These are phyloP conservation scores for Cladophialophora exuberans DNA, from an alignment of 2,329 filamentous ascomycete species.

Conservation along the genomic window DNA sequence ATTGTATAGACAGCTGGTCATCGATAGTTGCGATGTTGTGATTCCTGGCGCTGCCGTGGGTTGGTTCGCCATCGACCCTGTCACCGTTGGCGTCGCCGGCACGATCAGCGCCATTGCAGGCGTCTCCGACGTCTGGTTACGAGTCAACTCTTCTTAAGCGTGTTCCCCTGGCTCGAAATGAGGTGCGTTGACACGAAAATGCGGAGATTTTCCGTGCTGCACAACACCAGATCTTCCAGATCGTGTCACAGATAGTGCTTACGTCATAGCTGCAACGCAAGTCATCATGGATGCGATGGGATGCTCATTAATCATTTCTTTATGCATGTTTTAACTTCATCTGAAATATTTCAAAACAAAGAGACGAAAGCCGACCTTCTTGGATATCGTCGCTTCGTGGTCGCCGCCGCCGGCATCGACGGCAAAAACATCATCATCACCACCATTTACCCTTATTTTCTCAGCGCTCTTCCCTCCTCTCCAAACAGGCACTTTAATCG, in stretches of 20 bases:
- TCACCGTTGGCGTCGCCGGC: constrained; percentile 62
- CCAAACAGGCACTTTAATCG: not conserved
- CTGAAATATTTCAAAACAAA: too few species aligned
- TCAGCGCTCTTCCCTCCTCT: not conserved
- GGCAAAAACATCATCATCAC: not conserved
- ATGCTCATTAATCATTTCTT: too few species aligned
- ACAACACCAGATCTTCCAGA: too few species aligned
- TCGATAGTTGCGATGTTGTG: constrained; percentile 64
- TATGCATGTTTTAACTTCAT: too few species aligned
- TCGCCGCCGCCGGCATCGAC: too few species aligned
- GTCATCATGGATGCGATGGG: too few species aligned
- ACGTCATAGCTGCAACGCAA: too few species aligned
- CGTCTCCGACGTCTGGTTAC: constrained; percentile 37
- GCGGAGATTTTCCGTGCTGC: too few species aligned
- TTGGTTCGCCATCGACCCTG: constrained; percentile 59
- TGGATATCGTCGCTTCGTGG: too few species aligned
- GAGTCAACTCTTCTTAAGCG: constrained; percentile 17
- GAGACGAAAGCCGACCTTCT: too few species aligned
- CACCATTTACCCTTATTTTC: not conserved
- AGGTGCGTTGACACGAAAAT: not conserved
- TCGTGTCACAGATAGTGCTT: too few species aligned
- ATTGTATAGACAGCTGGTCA: constrained; percentile 51
- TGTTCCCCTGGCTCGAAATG: not conserved
- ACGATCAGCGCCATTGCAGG: constrained; percentile 65
- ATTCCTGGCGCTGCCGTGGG: constrained; percentile 64